These are phyloP conservation scores for Termitomyces sp. DNA, from an alignment of 768 basidiomycete genomes.

Conservation along the genomic window DNA sequence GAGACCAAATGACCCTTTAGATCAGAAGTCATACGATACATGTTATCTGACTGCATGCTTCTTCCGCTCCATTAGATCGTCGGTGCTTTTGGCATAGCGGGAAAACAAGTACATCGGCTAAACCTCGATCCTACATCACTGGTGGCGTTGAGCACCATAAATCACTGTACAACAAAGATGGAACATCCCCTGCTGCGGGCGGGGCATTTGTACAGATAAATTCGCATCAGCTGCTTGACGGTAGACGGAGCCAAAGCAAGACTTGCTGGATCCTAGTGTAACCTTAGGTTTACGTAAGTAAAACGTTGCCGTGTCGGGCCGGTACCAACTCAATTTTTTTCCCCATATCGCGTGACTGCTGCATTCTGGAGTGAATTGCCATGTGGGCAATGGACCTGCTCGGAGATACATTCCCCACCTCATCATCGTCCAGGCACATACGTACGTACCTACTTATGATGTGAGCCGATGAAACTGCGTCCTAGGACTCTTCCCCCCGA, in stretches of 20 bases:
- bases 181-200: background rate
- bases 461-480: background rate
- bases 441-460: no score
- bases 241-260: background rate
- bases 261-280: background rate
- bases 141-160: background rate
- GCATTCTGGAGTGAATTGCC: background rate
- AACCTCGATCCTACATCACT: background rate
- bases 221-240: background rate
- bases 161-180: background rate
- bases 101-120: background rate
- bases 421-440: background rate
- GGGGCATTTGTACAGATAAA: background rate
- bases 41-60: background rate
- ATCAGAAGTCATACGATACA: background rate
- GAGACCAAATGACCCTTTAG: background rate
- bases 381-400: background rate
- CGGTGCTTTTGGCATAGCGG: background rate
- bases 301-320: background rate
- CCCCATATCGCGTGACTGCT: background rate
- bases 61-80: slow-evolving; percentile 4
- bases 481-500: background rate
- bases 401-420: background rate
- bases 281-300: background rate
- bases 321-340: background rate